phyloP scores from a whole-genome alignment of 2,329 filamentous ascomycete species.

The Penicillium sp. region DNA sequence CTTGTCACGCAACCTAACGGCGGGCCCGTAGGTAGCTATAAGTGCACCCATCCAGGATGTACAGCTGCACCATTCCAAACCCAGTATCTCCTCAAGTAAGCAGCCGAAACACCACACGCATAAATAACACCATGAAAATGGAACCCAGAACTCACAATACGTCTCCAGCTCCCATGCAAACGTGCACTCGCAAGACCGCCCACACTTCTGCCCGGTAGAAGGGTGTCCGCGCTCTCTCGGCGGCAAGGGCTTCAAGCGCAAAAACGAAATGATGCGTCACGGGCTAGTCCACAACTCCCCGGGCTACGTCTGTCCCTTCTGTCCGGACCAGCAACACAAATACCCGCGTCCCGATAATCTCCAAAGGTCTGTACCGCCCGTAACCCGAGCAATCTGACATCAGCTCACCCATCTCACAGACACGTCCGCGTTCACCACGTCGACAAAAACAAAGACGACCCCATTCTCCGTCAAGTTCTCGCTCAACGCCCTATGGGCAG shows the following conservation, averaged over 20 bases:
- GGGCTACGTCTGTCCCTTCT: constrained; percentile 95
- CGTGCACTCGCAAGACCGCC: constrained; percentile 64
- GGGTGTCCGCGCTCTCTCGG: constrained; percentile 61
- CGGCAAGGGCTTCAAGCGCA: constrained; percentile 69
- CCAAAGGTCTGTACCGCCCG: constrained; percentile 67
- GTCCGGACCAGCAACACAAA: constrained; percentile 87
- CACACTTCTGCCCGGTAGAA: constrained; percentile 63
- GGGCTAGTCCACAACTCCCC: constrained; percentile 92
- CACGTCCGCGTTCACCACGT: constrained; percentile 91
- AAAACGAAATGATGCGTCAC: constrained; percentile 72
- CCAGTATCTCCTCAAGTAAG: constrained; percentile 66
- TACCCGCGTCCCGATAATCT: constrained; percentile 96
- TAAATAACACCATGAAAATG: neutral
- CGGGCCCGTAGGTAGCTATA: constrained; percentile 42
- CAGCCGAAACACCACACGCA: constrained; percentile 3
- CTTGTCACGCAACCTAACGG: constrained; percentile 28
- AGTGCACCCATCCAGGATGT: constrained; percentile 60
- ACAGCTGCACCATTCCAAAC: constrained; percentile 63
- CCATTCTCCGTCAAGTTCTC: constrained; percentile 76
- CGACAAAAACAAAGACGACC: constrained; percentile 88
- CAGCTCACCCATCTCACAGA: constrained; percentile 48
- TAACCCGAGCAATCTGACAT: neutral
- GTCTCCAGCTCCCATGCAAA: constrained; percentile 53
- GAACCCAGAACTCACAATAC: neutral
- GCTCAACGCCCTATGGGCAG: constrained; percentile 83